Base-by-base conservation (phyloP, 2,329 filamentous ascomycete genomes). In the Fulvia fulva region DNA sequence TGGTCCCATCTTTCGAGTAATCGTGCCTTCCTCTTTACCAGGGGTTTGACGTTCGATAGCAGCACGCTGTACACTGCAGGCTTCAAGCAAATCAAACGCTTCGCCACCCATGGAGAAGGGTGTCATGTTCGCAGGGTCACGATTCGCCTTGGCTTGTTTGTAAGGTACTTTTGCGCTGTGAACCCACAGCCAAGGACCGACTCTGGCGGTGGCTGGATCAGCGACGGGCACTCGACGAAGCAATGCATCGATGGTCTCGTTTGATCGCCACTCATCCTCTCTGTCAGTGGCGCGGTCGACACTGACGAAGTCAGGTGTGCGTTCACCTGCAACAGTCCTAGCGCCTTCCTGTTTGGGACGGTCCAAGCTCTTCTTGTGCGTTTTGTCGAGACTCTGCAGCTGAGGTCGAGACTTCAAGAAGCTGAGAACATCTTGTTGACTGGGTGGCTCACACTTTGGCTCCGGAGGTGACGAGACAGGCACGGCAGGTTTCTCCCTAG, bases 171-270 rank as follows among this genome's bases (percentile, higher is more conserved):
- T 81, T 81, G 87, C 87, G 70, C 90, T 90, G 53, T 80, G 81
- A 44, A 89, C 82, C 76, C 82, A 91, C 50, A 96, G 90, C 88
- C 89, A 94, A 0, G 81, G 81, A 2, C 81, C 78, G 0, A 75
- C 65, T 0, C 67, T 67, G 1, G 71, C 73, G 3, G 74, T 70
- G 2, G 77, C 72, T 1, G 86, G 89, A 1, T 81, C 87, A 3
- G 81, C 80, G 0, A 90, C 89, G 0, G 87, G 87, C 0, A 92
- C 77, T 8, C 90, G 84, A 8, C 75, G 59, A 1, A 94, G 73
- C 65, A 96, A 95, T 0, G 81, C 80, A 7, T 82, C 73, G 1
- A 88, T 74, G 0, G 81, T 81, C 69, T 92, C 89, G 1, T 76
- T 76, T 26, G 86, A 77, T 8, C 34, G 54, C 77, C 87, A 85